These are phyloP conservation scores for Cicer arietinum DNA, from an alignment of 306 rosid species.

Conservation along the genomic window DNA sequence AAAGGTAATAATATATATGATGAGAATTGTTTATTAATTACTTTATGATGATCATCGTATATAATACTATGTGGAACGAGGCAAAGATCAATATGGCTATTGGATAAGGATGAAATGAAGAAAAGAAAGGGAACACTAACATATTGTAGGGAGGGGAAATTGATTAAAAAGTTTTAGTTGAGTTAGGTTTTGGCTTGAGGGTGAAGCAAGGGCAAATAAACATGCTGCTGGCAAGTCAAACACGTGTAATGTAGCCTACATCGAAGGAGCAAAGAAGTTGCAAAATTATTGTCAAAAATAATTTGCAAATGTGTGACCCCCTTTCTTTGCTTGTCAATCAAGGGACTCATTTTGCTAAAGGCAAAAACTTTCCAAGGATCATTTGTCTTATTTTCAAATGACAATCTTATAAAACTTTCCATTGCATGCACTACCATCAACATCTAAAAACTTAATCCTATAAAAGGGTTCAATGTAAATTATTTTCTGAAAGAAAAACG, in stretches of 20 bases:
- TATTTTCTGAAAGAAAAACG: too few relatives aligned
- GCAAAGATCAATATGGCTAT: background rate
- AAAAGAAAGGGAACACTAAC: background rate
- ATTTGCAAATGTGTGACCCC: conserved; percentile 19
- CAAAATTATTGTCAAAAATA: background rate
- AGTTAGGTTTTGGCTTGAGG: conserved; percentile 51
- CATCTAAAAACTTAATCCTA: too few relatives aligned
- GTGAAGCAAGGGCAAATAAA: conserved; percentile 58
- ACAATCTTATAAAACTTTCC: too few relatives aligned
- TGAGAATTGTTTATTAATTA: background rate
- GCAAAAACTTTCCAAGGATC: too few relatives aligned
- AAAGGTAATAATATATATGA: background rate
- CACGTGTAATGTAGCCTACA: conserved; percentile 47
- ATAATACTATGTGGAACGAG: background rate
- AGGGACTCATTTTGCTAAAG: conserved; percentile 33
- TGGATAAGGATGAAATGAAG: background rate
- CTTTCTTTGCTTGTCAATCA: conserved; percentile 40
- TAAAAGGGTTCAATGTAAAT: too few relatives aligned
- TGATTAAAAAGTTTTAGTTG: conserved; percentile 46
- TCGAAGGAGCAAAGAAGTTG: background rate
- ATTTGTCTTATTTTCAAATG: too few relatives aligned
- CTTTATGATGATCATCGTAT: background rate
- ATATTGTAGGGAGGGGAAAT: background rate
- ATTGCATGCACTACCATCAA: too few relatives aligned
- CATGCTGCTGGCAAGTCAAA: conserved; percentile 30